Conservation (phyloP, 225 moss, liverwort and hornwort species). For the Sphagnum contortum region DNA sequence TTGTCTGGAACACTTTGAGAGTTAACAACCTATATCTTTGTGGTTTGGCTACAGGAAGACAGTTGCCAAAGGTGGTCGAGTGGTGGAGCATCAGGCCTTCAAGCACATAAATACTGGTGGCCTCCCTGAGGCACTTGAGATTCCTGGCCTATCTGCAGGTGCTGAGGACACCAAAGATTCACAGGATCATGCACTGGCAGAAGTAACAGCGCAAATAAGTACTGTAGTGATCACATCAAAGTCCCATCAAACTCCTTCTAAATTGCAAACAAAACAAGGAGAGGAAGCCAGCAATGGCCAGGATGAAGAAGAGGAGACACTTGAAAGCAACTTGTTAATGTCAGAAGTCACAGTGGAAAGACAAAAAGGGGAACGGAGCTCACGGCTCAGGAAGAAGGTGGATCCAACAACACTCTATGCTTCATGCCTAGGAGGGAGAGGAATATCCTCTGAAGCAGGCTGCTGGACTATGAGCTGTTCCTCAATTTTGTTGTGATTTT, state of each 20-base stretch:
- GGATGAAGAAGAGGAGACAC: slow-evolving; percentile 1
- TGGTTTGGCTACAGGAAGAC: slow-evolving; percentile 47
- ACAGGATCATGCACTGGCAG: background rate
- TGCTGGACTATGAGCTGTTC: background rate
- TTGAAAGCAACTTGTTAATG: slow-evolving; percentile 1
- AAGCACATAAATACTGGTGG: slow-evolving; percentile 57
- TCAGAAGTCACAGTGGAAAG: slow-evolving; percentile 8
- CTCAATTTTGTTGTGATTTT: no score
- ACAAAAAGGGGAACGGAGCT: slow-evolving; percentile 17
- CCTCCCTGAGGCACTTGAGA: slow-evolving; percentile 20
- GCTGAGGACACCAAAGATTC: slow-evolving; percentile 15
- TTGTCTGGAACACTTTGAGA: slow-evolving; percentile 9
- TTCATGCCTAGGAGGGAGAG: slow-evolving; percentile 60
- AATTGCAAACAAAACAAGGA: slow-evolving; percentile 18
- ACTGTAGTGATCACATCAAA: slow-evolving; percentile 6
- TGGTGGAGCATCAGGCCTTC: slow-evolving; percentile 84
- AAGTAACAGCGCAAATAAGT: slow-evolving; percentile 7
- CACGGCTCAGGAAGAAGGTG: slow-evolving; percentile 20
- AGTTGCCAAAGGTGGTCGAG: slow-evolving; percentile 62
- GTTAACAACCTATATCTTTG: slow-evolving; percentile 12
- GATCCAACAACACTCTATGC: slow-evolving; percentile 11
- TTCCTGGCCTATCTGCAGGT: slow-evolving; percentile 14
- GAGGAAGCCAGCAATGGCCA: background rate
- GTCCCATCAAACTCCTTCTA: slow-evolving; percentile 12
- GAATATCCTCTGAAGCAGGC: slow-evolving; percentile 23